Evolutionary conservation across 768 basidiomycete genomes (phyloP), one percentile per base, ranked within the genome.

Genomic region (Tulasnella sp.): DNA sequence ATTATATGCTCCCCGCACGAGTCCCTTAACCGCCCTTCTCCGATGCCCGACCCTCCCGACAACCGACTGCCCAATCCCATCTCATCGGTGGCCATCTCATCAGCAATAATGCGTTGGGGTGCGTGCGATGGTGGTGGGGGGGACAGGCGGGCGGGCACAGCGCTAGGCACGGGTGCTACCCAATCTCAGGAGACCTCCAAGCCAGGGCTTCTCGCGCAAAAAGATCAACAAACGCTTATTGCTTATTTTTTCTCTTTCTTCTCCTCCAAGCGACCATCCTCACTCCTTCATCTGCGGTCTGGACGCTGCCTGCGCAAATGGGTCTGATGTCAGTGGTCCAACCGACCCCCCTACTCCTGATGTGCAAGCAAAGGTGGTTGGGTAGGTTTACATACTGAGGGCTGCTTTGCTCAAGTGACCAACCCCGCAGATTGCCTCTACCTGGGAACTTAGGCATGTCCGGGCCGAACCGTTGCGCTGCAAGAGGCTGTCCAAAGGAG

Each of bases 211-310:
- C 61, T 67, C 61, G 61, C 32, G 61, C 61, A 29, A n/a, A 18
- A 26, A 61, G 57, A 61, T 61, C 57, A 61, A 61, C 57, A 61
- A 67, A 67, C 61, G 61, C 61, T 67, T 67, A 67, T 67, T 67
- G 61, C 61, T 67, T 67, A 67, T 67, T 67, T 67, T 32, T 61
- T 61, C n/a, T 61, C 10, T 61, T 10, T 61, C 7, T 2, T 61
- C 57, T 61, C 26, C 55, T 61, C 57, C 26, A 61, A 61, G 23
- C 61, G 61, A 32, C 15, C 4, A 10, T 35, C 61, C 15, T 29
- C 10, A 9, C 23, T 9, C 55, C 13, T 16, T 16, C 61, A 35
- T 29, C 23, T 67, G 61, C 61, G 61, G 61, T 67, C 61, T 67
- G 61, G 61, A 67, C 61, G 61, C 61, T 67, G 61, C 23, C 15